These are phyloP conservation scores for Adansonia digitata DNA, from an alignment of 345 rosid species.

Conservation along the genomic window DNA sequence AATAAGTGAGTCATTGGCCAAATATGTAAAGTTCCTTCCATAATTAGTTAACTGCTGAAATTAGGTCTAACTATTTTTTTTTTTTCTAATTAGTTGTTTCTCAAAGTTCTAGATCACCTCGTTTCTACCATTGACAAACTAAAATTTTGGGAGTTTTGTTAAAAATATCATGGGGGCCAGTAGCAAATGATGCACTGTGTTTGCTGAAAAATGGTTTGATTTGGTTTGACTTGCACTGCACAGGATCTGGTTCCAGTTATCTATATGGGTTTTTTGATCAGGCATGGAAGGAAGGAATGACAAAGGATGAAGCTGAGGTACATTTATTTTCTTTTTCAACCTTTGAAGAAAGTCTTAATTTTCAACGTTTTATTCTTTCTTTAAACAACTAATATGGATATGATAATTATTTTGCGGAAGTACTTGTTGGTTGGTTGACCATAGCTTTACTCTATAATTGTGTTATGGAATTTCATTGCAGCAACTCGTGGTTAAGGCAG, in stretches of 20 bases:
- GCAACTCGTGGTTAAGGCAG: conserved; percentile 94
- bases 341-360: not conserved
- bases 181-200: not conserved
- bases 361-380: not conserved
- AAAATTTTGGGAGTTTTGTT: not conserved
- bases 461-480: conserved; percentile 24
- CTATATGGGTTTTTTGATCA: conserved; percentile 96
- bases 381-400: not conserved
- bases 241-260: conserved; percentile 96
- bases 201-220: not conserved
- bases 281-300: conserved; percentile 95
- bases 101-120: not conserved
- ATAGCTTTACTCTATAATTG: not conserved
- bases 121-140: not conserved
- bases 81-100: not conserved
- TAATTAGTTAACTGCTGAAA: conserved; percentile 3
- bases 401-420: not conserved
- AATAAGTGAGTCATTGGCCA: not conserved
- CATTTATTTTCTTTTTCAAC: not conserved
- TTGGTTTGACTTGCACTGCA: conserved; percentile 3
- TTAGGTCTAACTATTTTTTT: not conserved
- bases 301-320: conserved; percentile 98
- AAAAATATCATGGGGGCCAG: not conserved
- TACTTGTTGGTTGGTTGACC: not conserved
- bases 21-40: not conserved